Base-by-base conservation (phyloP, 2,329 filamentous ascomycete genomes). In the Calonectria hawksworthii region DNA sequence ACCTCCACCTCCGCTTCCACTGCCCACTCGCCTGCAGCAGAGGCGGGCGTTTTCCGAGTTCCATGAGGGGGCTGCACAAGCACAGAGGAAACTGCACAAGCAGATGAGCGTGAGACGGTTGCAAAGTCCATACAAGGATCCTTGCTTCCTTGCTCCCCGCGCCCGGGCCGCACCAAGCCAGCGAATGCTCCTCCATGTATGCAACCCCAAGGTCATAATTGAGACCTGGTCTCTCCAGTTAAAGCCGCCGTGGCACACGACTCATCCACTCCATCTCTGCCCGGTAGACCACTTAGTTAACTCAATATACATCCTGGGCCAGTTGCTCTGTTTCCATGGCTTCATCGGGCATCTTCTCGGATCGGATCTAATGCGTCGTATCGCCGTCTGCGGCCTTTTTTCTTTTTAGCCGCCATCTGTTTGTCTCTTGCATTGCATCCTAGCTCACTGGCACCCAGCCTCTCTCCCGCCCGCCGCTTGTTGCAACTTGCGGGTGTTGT, bases 321-420 rank as follows among this genome's bases (percentile, higher is more conserved):
- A 56, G 65, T 13, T 14, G 26, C 34, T 68, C 32, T 63, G 32
- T 54, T 54, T 56, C 65, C 50, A 38, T 41, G 30, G 56, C 36
- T 34, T 38, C 56, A 8, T 23, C 32, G 23, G 61, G 61, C 10
- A 28, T 65, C 61, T 26, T 71, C 36, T 18, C 26, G 34, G 34
- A 61, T 71, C 68, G 68, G 68, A 32, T 65, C 59, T 71, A 71
- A 47, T 44, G 47, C 59, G 16, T 69, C 59, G 68, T 71, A 71
- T 54, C 68, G 59, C 68, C 68, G 68, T 44, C 41, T 71, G 68
- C 56, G 68, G 68, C 23, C 56, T 34, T 47, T 47, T n/a, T 47
- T 13, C 44, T 47, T 47, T 50, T 44, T 50, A 50, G 61, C 61
- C 38, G 38, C 28, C 61, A 65, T 47, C 23, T 41, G 34, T 41